Conservation (phyloP, 805 yeast species). For the Kuraishia piskuri region DNA sequence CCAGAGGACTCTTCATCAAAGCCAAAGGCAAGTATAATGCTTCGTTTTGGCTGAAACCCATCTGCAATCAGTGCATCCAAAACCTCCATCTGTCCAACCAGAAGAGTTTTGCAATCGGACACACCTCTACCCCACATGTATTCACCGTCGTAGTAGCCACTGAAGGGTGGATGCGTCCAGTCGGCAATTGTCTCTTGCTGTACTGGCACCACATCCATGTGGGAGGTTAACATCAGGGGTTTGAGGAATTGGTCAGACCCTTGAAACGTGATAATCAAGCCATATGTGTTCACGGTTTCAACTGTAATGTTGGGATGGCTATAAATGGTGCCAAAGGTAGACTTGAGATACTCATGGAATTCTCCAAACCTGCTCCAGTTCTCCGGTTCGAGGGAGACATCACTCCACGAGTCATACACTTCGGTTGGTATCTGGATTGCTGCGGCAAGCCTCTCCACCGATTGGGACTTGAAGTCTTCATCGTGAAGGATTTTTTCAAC, state of each 20-base stretch:
- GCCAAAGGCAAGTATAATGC: constrained; percentile 60
- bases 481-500: constrained; percentile 11
- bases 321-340: constrained; percentile 32
- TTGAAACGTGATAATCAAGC: constrained; percentile 53
- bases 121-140: constrained; percentile 73
- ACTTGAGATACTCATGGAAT: constrained; percentile 30
- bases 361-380: constrained; percentile 28
- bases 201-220: constrained; percentile 77
- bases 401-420: constrained; percentile 28
- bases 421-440: constrained; percentile 48
- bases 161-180: constrained; percentile 65
- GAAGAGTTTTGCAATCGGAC: constrained; percentile 63
- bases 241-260: constrained; percentile 44
- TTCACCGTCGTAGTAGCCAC: constrained; percentile 59
- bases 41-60: constrained; percentile 51
- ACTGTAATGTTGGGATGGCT: constrained; percentile 26
- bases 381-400: constrained; percentile 38
- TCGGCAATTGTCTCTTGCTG: constrained; percentile 41
- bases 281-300: constrained; percentile 51
- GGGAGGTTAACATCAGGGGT: constrained; percentile 67
- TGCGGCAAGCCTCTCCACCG: constrained; percentile 34
- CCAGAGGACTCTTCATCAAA: constrained; percentile 78
- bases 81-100: constrained; percentile 60
- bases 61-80: constrained; percentile 43
- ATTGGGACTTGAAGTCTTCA: constrained; percentile 21